Base-by-base conservation (phyloP, 768 basidiomycete species). In the Exidia glandulosa region DNA sequence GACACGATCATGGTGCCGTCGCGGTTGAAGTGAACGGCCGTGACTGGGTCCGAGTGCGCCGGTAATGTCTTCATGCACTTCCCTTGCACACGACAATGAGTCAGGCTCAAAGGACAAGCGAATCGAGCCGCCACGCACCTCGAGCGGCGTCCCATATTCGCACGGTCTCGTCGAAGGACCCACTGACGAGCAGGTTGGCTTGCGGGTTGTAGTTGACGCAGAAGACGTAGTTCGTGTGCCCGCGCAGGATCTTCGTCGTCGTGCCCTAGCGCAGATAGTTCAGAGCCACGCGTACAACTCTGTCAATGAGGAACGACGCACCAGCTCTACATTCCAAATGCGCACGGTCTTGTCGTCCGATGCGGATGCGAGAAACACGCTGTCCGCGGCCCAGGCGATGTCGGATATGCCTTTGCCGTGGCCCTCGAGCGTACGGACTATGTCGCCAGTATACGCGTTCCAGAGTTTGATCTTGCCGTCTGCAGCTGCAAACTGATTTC, bases 21-120 rank as follows among this genome's bases (percentile, higher is more conserved):
- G 64, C 87, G 83, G 71, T 90, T 97, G 78, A 96, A 99, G 60
- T 84, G 82, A 5, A 98, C 93, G 12, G 90, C 87, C 47, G 93
- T 95, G 32, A 98, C 92, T 13, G 96, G 94, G 71, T 98, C 96
- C 2, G 94, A 94, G 75, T 98, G 96, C 2, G 96, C 96, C 33
- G 94, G 93, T 9, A 98, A 76, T 16, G 88, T 84, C 70, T 90
- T 87, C 68, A 97, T 72, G n/a, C 85, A 83, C 68, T 81, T 87
- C 19, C 90, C 95, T 94, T 61, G 31, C 23, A 34, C 31, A 57
- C 4, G 36, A 54, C 32, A 32, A 25, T 41, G 14, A 31, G 19
- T 56, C 57, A 3, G 30, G 41, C 32, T 13, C 29, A 47, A 58
- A 30, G 25, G 9, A 58, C 41, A 45, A 19, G 41, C 14, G 36